Evolutionary conservation across 192 early-diverging fungal species (phyloP), one percentile per base, ranked within the genome.

Genomic region (Mycoemilia scoparia): DNA sequence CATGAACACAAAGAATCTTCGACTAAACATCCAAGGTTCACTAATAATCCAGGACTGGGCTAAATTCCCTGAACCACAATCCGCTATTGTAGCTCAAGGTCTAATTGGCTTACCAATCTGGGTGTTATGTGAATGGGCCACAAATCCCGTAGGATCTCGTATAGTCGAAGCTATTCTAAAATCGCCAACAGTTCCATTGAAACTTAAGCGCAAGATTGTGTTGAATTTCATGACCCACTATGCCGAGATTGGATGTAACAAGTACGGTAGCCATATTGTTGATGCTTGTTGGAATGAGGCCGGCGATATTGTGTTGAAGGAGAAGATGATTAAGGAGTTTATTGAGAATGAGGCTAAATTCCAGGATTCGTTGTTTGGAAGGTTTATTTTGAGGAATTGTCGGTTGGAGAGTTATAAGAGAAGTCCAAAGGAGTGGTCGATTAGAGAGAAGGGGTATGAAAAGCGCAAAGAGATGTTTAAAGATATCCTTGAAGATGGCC

Each of bases 391-490:
- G 29, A 69, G 80, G 36, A 83, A 84, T 44, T 86, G 81, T 57
- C 58, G 69, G 24, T 68, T 82, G 32, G 80, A 83, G 35, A 54
- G 57, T 40, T 89, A 73, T 56, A 80, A 80, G 57, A 45, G 65
- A 35, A 53, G 66, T 41, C 62, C 70, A n/a, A 71, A 74, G 11
- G 78, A 79, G 49, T 89, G 85, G 85, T 62, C 67, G 2, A 71
- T 73, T 54, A 58, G 63, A 38, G 67, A 82, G 53, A 66, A 69
- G 56, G 78, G 76, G 7, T 46, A 70, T 21, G 77, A 84, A 34
- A 67, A 73, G 40, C 74, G 77, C 47, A 58, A 63, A 51, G 73
- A 69, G 9, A 75, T 87, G 77, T 84, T 87, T 42, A 71, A 70
- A 45, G 84, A 83, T 39, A 70, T 85, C 46, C 40, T 82, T 12